Percentiles rank a stretch among this genome's conserved stretches.
phyloP scores from a whole-genome alignment of 2,329 filamentous ascomycete species.

The Beauveria pseudobassiana region DNA sequence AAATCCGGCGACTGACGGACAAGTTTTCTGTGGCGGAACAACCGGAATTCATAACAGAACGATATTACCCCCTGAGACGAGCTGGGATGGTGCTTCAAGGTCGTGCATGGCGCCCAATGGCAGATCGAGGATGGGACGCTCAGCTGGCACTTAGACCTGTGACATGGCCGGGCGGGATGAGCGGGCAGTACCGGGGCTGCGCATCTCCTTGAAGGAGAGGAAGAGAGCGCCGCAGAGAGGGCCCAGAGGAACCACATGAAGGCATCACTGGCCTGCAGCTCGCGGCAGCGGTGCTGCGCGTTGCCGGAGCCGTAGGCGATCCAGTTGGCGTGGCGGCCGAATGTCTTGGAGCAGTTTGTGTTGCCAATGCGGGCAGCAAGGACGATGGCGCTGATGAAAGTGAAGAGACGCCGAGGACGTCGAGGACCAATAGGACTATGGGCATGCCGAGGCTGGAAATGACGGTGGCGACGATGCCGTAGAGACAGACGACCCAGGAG shows the following conservation, averaged over 20 bases:
- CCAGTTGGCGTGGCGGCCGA: constrained; percentile 35
- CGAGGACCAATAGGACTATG: constrained; percentile 46
- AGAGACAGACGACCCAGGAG: constrained; percentile 57
- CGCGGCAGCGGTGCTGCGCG: constrained; percentile 59
- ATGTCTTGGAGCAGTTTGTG: constrained; percentile 56
- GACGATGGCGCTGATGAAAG: constrained; percentile 62
- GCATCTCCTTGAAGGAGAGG: constrained; percentile 46
- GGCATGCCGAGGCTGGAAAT: constrained; percentile 45
- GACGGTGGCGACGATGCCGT: constrained; percentile 51
- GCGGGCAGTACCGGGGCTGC: constrained; percentile 36
- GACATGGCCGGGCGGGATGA: constrained; percentile 45
- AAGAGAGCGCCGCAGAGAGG: constrained; percentile 49
- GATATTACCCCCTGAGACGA: neutral
- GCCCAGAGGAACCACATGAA: constrained; percentile 76
- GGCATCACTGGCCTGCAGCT: constrained; percentile 65
- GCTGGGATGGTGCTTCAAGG: neutral
- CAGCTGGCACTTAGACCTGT: constrained; percentile 32
- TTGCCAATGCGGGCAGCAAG: constrained; percentile 61
- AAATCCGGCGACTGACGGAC: no score
- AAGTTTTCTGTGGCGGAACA: neutral
- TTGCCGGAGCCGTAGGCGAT: constrained; percentile 56
- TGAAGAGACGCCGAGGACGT: constrained; percentile 58
- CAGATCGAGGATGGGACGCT: neutral
- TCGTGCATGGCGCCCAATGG: neutral
- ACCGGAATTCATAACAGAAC: neutral